phyloP scores from a whole-genome alignment of 768 basidiomycete genomes.

The Pleurotus citrinopileatus region DNA sequence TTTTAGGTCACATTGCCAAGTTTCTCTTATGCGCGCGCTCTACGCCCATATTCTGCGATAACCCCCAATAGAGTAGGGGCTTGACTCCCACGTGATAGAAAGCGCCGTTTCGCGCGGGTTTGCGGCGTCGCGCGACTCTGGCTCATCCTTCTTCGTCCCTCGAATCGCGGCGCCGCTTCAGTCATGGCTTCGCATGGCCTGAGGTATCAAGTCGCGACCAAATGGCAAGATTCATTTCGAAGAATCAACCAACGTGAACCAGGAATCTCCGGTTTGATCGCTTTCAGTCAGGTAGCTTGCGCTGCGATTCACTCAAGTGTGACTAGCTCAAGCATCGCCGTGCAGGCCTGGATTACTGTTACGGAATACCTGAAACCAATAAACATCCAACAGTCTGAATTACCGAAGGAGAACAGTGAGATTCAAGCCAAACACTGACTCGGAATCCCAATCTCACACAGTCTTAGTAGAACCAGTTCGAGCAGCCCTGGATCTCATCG shows the following conservation, averaged over 20 bases:
- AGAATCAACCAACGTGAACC: constrained; percentile 55
- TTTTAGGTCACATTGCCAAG: constrained; percentile 96
- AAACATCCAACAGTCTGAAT: constrained; percentile 40
- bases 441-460: background rate
- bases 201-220: constrained; percentile 61
- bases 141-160: no score
- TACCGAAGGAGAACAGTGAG: constrained; percentile 21
- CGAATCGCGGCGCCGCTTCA: no score
- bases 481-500: constrained; percentile 56
- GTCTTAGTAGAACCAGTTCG: constrained; percentile 38
- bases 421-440: background rate
- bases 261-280: constrained; percentile 63
- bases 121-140: no score
- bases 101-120: no score
- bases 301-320: background rate
- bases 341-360: constrained; percentile 60
- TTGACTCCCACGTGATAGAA: no score
- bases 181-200: constrained; percentile 62
- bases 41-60: no score
- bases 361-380: constrained; percentile 53
- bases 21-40: no score
- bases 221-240: constrained; percentile 72
- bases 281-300: constrained; percentile 54
- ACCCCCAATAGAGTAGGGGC: no score
- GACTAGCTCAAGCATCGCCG: constrained; percentile 1